These are phyloP conservation scores for Spathaspora hagerdaliae DNA, from an alignment of 805 yeast species.

Conservation along the genomic window DNA sequence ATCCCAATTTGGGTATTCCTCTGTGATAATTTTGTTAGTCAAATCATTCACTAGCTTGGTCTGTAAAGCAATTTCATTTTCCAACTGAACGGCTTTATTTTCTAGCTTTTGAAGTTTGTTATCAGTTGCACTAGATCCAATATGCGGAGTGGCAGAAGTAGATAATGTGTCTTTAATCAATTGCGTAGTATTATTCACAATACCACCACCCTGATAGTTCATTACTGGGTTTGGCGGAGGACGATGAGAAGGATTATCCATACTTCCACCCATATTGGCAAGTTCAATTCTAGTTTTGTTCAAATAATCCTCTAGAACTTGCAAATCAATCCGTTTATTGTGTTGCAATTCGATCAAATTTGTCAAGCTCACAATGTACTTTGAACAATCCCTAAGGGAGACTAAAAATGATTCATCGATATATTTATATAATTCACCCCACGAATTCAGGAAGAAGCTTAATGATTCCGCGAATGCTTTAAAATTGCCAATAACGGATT, in stretches of 20 bases:
- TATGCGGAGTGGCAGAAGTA: slow-evolving; percentile 40
- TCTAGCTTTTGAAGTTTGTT: slow-evolving; percentile 41
- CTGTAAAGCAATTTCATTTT: slow-evolving; percentile 42
- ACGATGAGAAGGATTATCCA: slow-evolving; percentile 8
- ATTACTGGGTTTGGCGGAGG: slow-evolving; percentile 33
- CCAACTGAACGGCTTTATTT: slow-evolving; percentile 38
- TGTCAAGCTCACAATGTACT: slow-evolving; percentile 47
- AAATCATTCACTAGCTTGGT: slow-evolving; percentile 43
- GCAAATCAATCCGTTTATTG: slow-evolving; percentile 86
- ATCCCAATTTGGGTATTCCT: slow-evolving; percentile 67
- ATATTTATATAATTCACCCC: slow-evolving; percentile 39
- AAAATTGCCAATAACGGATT: slow-evolving; percentile 24
- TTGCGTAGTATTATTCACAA: slow-evolving; percentile 41
- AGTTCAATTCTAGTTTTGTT: slow-evolving; percentile 68
- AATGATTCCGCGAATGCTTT: slow-evolving; percentile 36
- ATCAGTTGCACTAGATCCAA: slow-evolving; percentile 40
- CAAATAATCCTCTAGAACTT: slow-evolving; percentile 77
- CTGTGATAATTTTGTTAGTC: slow-evolving; percentile 43
- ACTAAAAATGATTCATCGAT: slow-evolving; percentile 80
- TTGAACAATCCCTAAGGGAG: slow-evolving; percentile 81
- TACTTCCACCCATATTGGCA: slow-evolving; percentile 19
- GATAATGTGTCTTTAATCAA: slow-evolving; percentile 48
- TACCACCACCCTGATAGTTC: slow-evolving; percentile 21
- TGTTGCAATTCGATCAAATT: slow-evolving; percentile 78
- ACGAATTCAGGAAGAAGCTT: slow-evolving; percentile 33